phyloP scores from a whole-genome alignment of 2,329 filamentous ascomycete genomes.

The Acarospora socialis region DNA sequence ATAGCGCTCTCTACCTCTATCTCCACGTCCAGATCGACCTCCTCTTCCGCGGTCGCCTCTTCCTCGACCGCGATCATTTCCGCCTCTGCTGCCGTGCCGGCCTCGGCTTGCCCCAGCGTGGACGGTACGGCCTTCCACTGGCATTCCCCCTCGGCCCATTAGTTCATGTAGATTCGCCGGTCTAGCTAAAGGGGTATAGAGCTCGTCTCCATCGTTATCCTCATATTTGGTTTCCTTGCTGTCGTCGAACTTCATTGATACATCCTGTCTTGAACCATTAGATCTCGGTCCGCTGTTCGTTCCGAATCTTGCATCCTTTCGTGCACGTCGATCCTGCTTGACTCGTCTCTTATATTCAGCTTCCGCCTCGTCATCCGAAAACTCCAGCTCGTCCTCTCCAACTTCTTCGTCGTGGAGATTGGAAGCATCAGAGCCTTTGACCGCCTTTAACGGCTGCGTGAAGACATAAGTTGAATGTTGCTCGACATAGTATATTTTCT shows the following conservation, averaged over 20 bases:
- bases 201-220: constrained; percentile 47
- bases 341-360: constrained; percentile 59
- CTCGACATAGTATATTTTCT: constrained; percentile 64
- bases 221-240: constrained; percentile 47
- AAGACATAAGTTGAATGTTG: constrained; percentile 72
- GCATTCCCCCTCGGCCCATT: constrained; percentile 27
- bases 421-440: constrained; percentile 86
- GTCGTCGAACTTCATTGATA: constrained; percentile 21
- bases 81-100: constrained; percentile 32
- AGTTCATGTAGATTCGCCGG: constrained; percentile 47
- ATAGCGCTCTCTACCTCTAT: constrained; percentile 17
- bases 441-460: constrained; percentile 60
- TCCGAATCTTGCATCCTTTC: constrained; percentile 16
- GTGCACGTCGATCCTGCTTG: constrained; percentile 40
- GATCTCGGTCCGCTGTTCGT: constrained; percentile 7
- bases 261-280: constrained; percentile 6
- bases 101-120: constrained; percentile 28
- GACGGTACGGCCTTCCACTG: constrained; percentile 19
- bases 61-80: constrained; percentile 23
- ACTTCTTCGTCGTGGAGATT: constrained; percentile 92
- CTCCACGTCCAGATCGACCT: constrained; percentile 14
- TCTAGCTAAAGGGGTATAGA: constrained; percentile 56
- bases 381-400: constrained; percentile 74
- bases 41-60: constrained; percentile 17
- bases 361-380: constrained; percentile 93